Evolutionary conservation across 768 basidiomycete species (phyloP), one percentile per base, ranked within the genome.

Genomic region (Collybia nuda): DNA sequence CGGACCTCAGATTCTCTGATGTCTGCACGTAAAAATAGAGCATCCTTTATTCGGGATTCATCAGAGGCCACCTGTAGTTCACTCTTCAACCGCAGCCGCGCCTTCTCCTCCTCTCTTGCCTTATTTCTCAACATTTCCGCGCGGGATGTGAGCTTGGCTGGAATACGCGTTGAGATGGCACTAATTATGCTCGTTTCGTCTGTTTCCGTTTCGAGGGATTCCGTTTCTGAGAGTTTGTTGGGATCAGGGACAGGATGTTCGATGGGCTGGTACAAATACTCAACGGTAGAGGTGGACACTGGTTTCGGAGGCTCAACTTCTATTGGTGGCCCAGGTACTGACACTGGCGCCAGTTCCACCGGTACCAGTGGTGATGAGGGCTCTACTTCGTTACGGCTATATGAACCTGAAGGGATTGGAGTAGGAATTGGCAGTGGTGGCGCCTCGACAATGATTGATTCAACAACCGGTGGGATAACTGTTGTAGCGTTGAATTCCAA

Each of bases 121-220:
- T 75, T 60, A 39, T 67, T 57, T 47, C 78, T 62, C 32, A 77
- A 54, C 26, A 57, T 59, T 47, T 76, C 72, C 15, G 71, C 78
- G 42, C 58, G 67, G 7, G 50, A 43, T 29, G 62, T 69, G 17
- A 74, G 62, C 38, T 60, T 57, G 29, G 36, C 60, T 3, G 70
- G 67, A 19, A 67, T 60, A 38, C 56, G 62, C 2, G 67, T 67
- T 1, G 73, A 71, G 18, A 74, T 62, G 32, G 12, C 32, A 32
- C 32, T 32, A 11, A 11, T 14, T 44, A 66, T 51, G 42, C 66
- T 69, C 47, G 54, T 37, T 50, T 50, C 59, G 47, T 61, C 53
- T 36, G 52, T 52, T 56, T 60, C 55, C 38, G 56, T 55, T 56
- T 60, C 22, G 53, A 46, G 28, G 24, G 51, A 40, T 22, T 46